Base-by-base conservation (phyloP, 768 basidiomycete species). In the Steccherinum ochraceum region DNA sequence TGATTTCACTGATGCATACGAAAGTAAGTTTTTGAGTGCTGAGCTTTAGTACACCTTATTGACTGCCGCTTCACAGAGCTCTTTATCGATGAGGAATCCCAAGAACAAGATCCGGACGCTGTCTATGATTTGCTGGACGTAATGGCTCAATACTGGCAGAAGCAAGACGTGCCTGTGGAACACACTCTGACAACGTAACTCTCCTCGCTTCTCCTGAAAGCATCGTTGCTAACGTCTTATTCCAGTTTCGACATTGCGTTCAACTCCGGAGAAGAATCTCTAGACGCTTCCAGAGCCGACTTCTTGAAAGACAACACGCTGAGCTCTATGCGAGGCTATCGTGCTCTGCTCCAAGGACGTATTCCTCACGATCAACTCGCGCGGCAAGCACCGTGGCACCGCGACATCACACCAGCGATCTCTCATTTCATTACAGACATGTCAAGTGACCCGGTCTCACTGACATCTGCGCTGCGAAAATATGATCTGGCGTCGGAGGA, bases 131-230 rank as follows among this genome's bases (percentile, higher is more conserved):
- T 76, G 18, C 54, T 86, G 13, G 79, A 83, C 18, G 69, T 63
- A 35, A 72, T 88, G 53, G 74, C 80, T 0, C 65, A 67, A 5
- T 79, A 79, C 55, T 83, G 81, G 78, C 77, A 80, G 57, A 68
- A 69, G n/a, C 53, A 65, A 2, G 77, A 81, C 50, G 64, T 61
- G 23, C 69, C 73, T 2, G 56, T 70, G 1, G 81, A 83, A 35
- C 69, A 79, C 47, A 68, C 84, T 55, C 57, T 89, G 21, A 90
- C 84, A 23, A 74, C 72, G 89, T 90, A 56, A 56, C 69, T n/a
- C n/a, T n/a, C n/a, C n/a, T n/a, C n/a, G n/a, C n/a, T n/a, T n/a
- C n/a, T n/a, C n/a, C n/a, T n/a, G n/a, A n/a, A n/a, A n/a, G n/a
- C n/a, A n/a, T n/a, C n/a, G n/a, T n/a, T n/a, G n/a, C n/a, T n/a